These are phyloP conservation scores for Gomphus bonarii DNA, from an alignment of 1,284 basidiomycete species.

Conservation along the genomic window DNA sequence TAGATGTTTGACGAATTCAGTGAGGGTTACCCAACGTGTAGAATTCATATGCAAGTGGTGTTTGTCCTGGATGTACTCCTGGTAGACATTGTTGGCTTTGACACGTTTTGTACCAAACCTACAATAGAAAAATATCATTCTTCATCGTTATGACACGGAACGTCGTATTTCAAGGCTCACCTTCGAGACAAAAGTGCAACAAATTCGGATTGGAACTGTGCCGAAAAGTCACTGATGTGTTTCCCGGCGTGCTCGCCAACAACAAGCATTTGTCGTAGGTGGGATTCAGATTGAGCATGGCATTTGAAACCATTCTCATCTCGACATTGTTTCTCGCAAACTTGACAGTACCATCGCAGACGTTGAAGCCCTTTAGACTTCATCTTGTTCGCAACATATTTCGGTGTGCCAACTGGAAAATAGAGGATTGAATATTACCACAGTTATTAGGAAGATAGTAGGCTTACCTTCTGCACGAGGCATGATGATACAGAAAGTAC, in stretches of 20 bases:
- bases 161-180: constrained; percentile 28
- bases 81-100: constrained; percentile 91
- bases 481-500: constrained; percentile 32
- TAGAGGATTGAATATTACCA: neutral
- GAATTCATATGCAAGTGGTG: constrained; percentile 97
- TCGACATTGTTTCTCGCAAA: constrained; percentile 91
- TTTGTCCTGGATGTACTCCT: constrained; percentile 97
- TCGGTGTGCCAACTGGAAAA: constrained; percentile 69
- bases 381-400: constrained; percentile 90
- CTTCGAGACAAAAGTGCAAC: constrained; percentile 77
- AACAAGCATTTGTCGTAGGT: constrained; percentile 92
- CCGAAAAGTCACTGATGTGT: constrained; percentile 87
- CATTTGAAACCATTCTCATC: constrained; percentile 98
- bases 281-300: constrained; percentile 77
- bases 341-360: constrained; percentile 93
- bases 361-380: constrained; percentile 92
- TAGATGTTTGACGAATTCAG: constrained; percentile 88
- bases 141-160: neutral
- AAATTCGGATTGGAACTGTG: constrained; percentile 88
- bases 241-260: constrained; percentile 88
- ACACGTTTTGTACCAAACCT: constrained; percentile 93
- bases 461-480: constrained; percentile 65
- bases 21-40: constrained; percentile 94
- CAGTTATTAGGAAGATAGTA: neutral
- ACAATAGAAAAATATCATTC: neutral